Percentiles rank a stretch among this genome's conserved stretches.
phyloP scores from a whole-genome alignment of 2,329 filamentous ascomycete genomes.

The Neofusicoccum laricinum region DNA sequence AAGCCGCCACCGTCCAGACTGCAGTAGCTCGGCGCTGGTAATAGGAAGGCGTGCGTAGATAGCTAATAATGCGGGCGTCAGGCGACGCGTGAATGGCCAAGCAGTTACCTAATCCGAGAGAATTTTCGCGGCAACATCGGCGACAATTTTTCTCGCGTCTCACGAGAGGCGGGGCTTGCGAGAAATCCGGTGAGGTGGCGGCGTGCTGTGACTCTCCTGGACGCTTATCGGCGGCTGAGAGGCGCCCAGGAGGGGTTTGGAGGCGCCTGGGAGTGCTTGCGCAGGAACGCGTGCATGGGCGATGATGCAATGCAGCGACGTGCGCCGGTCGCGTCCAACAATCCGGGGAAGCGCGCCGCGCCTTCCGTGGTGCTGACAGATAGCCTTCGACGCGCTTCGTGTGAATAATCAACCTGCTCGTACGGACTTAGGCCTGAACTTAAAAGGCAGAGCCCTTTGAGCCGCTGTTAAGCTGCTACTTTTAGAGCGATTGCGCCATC shows the following conservation, averaged over 20 bases:
- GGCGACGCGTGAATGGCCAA: neutral
- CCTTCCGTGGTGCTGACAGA: slow-evolving; percentile 2
- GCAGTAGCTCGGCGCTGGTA: neutral
- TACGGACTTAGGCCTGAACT: neutral
- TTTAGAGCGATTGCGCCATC: slow-evolving; percentile 14
- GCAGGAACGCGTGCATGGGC: slow-evolving; percentile 7
- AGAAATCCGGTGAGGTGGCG: neutral
- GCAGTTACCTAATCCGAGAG: slow-evolving; percentile 1
- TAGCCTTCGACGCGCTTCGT: neutral
- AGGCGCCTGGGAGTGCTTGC: neutral
- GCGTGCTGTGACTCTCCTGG: neutral
- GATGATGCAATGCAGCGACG: slow-evolving; percentile 11
- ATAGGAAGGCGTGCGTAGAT: neutral
- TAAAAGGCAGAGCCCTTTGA: neutral
- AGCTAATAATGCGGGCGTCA: neutral
- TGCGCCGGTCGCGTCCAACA: neutral
- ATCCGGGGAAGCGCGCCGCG: slow-evolving; percentile 11
- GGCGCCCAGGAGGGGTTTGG: neutral
- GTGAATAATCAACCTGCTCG: neutral
- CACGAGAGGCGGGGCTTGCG: slow-evolving; percentile 7
- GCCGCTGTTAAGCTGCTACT: slow-evolving; percentile 1
- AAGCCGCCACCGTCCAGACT: no score
- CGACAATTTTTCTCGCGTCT: neutral
- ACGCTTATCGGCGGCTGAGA: slow-evolving; percentile 8
- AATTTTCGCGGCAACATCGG: neutral